These are phyloP conservation scores for Hypomyces perniciosus DNA, from an alignment of 2,329 filamentous ascomycete species.

Conservation along the genomic window DNA sequence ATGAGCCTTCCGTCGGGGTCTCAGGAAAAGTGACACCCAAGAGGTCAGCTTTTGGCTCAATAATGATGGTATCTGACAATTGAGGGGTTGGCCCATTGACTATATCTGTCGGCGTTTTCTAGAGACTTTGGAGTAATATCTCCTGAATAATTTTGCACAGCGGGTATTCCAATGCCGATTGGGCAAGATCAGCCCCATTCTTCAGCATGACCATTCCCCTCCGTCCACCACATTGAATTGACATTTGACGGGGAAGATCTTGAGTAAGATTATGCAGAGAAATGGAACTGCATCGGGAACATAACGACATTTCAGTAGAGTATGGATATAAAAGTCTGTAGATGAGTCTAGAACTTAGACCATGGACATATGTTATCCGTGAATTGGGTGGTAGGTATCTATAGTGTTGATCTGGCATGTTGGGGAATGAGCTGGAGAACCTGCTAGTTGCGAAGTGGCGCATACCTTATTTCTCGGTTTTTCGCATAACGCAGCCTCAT, in stretches of 20 bases:
- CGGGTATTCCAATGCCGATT: constrained; percentile 6
- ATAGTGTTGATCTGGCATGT: no score
- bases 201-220: constrained; percentile 9
- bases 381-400: no score
- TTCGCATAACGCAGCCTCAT: no score
- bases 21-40: constrained; percentile 10
- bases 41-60: constrained; percentile 8
- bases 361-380: no score
- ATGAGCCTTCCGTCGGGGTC: constrained; percentile 3
- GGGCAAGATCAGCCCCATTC: constrained; percentile 6
- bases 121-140: neutral
- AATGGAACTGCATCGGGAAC: neutral
- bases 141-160: constrained; percentile 7
- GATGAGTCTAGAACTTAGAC: neutral
- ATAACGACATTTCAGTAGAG: neutral
- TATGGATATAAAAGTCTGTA: neutral
- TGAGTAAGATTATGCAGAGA: neutral
- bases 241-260: neutral
- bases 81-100: neutral
- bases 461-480: no score
- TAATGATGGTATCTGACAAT: constrained; percentile 3
- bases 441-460: no score
- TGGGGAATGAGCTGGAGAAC: no score
- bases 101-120: neutral
- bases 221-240: neutral